phyloP scores from a whole-genome alignment of 192 early-diverging fungal genomes.

The Thamnidium elegans region DNA sequence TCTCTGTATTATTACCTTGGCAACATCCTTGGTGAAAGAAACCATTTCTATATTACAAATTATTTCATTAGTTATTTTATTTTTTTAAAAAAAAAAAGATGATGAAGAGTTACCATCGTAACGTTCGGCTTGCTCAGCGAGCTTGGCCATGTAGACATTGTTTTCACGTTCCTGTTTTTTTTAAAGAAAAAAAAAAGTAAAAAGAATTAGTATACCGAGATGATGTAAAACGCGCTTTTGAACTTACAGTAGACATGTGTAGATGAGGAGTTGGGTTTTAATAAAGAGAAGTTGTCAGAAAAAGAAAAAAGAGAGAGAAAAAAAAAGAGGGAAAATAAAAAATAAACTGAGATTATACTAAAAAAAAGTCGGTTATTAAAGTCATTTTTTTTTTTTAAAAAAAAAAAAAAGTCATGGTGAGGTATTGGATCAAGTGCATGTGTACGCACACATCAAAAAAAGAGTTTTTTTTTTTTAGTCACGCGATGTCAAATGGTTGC shows the following conservation, averaged over 20 bases:
- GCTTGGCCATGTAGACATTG: conserved; percentile 98
- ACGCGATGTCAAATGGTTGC: too few species aligned
- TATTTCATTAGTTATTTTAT: too few species aligned
- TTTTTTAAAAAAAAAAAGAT: background rate
- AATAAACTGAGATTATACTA: background rate
- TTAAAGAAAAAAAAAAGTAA: background rate
- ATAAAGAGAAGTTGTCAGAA: conserved; percentile 5
- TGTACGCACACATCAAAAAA: too few species aligned
- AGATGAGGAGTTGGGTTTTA: background rate
- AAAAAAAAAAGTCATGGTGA: too few species aligned
- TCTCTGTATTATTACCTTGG: conserved; percentile 39
- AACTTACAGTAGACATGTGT: conserved; percentile 14
- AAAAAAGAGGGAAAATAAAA: background rate
- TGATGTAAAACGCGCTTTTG: background rate
- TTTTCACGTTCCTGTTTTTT: conserved; percentile 49
- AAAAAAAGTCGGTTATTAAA: too few species aligned
- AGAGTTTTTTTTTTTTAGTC: too few species aligned
- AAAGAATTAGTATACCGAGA: conserved; percentile 27
- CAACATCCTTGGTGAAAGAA: conserved; percentile 83
- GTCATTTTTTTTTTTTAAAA: too few species aligned
- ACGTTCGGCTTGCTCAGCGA: conserved; percentile 97
- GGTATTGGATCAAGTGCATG: too few species aligned
- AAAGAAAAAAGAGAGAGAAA: background rate
- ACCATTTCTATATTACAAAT: conserved; percentile 67
- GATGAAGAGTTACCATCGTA: conserved; percentile 80